phyloP scores from a whole-genome alignment of 306 rosid genomes.

The Prinsepia uniflora region DNA sequence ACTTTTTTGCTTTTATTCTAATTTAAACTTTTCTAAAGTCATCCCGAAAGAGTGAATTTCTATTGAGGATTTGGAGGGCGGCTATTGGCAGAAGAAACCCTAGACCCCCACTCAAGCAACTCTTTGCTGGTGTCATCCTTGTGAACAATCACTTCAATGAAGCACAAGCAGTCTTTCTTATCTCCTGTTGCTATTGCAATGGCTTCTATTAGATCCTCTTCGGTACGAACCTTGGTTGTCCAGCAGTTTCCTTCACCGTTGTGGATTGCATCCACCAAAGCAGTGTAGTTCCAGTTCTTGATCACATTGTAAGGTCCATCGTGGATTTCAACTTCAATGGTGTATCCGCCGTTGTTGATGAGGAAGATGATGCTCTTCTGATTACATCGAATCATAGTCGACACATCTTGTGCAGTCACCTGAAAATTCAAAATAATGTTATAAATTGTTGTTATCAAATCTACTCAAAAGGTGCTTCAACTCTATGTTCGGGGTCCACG shows the following conservation, averaged over 20 bases:
- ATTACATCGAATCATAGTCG: slow-evolving; percentile 33
- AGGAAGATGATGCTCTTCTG: slow-evolving; percentile 44
- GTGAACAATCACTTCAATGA: slow-evolving; percentile 46
- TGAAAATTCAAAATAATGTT: neutral
- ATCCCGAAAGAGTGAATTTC: neutral
- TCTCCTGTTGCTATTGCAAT: slow-evolving; percentile 34
- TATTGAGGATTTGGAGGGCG: slow-evolving; percentile 46
- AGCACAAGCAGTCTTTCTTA: slow-evolving; percentile 42
- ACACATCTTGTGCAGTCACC: slow-evolving; percentile 52
- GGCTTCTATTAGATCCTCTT: slow-evolving; percentile 36
- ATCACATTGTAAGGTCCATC: slow-evolving; percentile 51
- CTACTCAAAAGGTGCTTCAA: too few species aligned
- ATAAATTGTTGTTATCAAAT: too few species aligned
- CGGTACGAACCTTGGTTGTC: slow-evolving; percentile 33
- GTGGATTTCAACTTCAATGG: slow-evolving; percentile 50
- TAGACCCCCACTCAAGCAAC: slow-evolving; percentile 51
- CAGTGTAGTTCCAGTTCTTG: slow-evolving; percentile 55
- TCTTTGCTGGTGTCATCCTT: slow-evolving; percentile 50
- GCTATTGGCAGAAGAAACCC: slow-evolving; percentile 43
- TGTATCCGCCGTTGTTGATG: slow-evolving; percentile 50
- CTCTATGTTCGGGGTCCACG: too few species aligned
- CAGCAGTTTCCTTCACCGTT: slow-evolving; percentile 47
- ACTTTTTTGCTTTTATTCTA: neutral
- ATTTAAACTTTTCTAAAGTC: neutral
- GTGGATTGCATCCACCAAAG: slow-evolving; percentile 42